Conservation (phyloP, 179 eudicot species). For the Gypsophila paniculata region DNA sequence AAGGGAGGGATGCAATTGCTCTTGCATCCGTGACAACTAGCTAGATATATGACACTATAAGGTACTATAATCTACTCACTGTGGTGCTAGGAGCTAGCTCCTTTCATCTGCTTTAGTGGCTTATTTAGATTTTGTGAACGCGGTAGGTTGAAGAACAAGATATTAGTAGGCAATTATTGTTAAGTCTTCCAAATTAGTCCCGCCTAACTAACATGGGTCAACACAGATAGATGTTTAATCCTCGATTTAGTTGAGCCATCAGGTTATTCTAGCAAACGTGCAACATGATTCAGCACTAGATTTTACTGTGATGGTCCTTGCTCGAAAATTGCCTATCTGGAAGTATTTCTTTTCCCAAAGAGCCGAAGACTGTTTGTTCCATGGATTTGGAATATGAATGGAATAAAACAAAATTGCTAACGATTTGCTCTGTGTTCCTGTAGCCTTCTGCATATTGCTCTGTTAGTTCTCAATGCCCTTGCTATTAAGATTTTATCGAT, state of each 20-base stretch:
- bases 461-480: constrained; percentile 69
- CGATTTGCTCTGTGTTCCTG: constrained; percentile 12
- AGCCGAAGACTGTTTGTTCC: neutral
- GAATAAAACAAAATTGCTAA: neutral
- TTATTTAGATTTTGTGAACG: neutral
- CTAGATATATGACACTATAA: too few species aligned
- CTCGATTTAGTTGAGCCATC: neutral
- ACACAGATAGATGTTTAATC: neutral
- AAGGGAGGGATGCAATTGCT: too few species aligned
- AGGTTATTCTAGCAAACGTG: neutral
- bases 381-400: neutral
- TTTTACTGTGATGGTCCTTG: neutral
- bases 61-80: neutral
- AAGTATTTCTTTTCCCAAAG: neutral
- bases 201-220: neutral
- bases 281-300: neutral
- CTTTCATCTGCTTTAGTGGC: neutral
- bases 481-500: constrained; percentile 50
- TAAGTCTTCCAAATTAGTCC: neutral
- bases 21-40: too few species aligned
- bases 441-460: constrained; percentile 68
- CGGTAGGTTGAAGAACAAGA: neutral
- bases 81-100: neutral
- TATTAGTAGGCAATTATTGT: neutral
- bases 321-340: neutral